A percentile compares a stretch with the other conserved stretches of the same genome.
Conservation (phyloP, 23 red algal genomes). For the Chondrus crispus region DNA sequence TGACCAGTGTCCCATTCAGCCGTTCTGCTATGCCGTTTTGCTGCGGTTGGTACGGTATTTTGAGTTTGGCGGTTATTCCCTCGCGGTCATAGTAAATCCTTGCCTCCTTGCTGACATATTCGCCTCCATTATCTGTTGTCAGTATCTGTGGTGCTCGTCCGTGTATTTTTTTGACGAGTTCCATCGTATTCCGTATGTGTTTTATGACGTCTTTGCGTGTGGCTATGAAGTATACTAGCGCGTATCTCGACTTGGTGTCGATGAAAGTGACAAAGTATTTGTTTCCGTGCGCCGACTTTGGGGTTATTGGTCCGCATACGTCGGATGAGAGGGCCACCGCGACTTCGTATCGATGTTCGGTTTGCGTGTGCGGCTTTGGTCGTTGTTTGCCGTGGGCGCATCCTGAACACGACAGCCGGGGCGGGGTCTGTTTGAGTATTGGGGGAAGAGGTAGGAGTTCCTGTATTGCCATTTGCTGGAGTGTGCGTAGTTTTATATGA, state of each 20-base stretch:
- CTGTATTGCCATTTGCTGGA: neutral
- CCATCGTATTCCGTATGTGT: neutral
- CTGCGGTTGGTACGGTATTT: constrained; percentile 4
- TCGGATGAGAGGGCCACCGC: neutral
- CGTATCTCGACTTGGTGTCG: neutral
- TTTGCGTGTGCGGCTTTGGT: neutral
- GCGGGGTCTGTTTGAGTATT: neutral
- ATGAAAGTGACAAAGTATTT: neutral
- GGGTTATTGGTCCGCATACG: neutral
- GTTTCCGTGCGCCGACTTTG: neutral
- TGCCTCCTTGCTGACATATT: neutral
- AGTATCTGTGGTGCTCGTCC: neutral
- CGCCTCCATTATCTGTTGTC: neutral
- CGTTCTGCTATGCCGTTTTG: neutral
- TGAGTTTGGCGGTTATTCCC: neutral
- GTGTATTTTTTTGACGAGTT: neutral
- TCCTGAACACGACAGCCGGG: neutral
- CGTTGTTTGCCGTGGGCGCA: neutral
- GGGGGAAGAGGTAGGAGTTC: neutral
- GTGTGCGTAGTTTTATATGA: neutral
- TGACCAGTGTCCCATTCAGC: neutral
- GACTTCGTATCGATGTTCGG: neutral
- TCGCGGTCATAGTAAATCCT: neutral
- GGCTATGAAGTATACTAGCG: neutral
- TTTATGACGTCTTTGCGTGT: neutral